phyloP scores from a whole-genome alignment of 1,284 basidiomycete species.

The Tilletia caries region DNA sequence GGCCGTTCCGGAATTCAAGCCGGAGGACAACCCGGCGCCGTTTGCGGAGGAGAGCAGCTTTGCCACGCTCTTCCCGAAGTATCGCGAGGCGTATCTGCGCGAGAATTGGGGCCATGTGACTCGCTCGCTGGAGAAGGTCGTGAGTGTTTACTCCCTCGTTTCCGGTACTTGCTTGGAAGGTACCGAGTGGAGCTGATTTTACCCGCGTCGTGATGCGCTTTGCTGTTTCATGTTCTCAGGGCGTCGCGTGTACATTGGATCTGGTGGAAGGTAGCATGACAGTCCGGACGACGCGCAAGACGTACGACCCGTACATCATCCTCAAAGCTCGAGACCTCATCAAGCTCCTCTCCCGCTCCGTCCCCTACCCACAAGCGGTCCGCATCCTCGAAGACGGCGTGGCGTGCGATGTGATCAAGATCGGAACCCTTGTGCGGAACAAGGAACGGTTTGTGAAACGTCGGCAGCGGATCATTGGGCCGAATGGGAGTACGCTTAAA shows the following conservation, averaged over 20 bases:
- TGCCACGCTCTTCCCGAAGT: constrained; percentile 97
- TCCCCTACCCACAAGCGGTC: constrained; percentile 74
- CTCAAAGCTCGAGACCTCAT: constrained; percentile 94
- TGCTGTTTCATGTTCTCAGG: constrained; percentile 57
- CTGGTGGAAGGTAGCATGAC: constrained; percentile 96
- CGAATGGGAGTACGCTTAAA: constrained; percentile 93
- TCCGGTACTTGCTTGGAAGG: background rate
- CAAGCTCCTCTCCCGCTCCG: constrained; percentile 88
- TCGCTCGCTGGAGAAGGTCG: constrained; percentile 74
- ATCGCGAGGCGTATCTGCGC: constrained; percentile 91
- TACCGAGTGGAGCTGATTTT: background rate
- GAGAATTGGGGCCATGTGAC: constrained; percentile 95
- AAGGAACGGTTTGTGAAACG: constrained; percentile 97
- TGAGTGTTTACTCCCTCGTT: constrained; percentile 54
- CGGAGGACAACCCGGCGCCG: constrained; percentile 69
- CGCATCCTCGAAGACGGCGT: constrained; percentile 86
- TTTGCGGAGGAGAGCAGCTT: constrained; percentile 96
- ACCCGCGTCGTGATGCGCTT: too few relatives aligned
- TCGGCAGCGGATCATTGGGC: constrained; percentile 91
- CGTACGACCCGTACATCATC: constrained; percentile 92
- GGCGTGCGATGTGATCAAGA: constrained; percentile 97
- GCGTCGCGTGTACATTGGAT: constrained; percentile 85
- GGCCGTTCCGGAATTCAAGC: constrained; percentile 76
- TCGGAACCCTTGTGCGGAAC: constrained; percentile 87
- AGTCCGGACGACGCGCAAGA: constrained; percentile 92